phyloP scores from a whole-genome alignment of 768 basidiomycete genomes.

The Russula foetens region DNA sequence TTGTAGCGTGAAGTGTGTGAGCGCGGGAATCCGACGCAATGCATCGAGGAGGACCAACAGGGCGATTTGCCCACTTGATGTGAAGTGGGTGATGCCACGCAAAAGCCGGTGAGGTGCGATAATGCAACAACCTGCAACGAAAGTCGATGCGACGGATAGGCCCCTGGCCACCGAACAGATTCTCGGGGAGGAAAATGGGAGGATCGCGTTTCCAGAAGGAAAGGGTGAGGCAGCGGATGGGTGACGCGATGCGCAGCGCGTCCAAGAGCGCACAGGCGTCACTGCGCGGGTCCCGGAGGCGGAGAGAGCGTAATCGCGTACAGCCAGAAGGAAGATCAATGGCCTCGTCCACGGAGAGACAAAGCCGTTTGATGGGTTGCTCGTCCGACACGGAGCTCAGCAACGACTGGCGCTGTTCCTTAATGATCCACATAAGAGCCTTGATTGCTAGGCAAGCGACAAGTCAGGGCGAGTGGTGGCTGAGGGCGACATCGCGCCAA shows the following conservation, averaged over 20 bases:
- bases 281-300: neutral
- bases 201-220: constrained; percentile 1
- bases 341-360: neutral
- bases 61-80: constrained; percentile 7
- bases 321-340: constrained; percentile 6
- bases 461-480: constrained; percentile 9
- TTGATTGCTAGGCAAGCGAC: constrained; percentile 1
- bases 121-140: neutral
- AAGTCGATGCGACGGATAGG: constrained; percentile 4
- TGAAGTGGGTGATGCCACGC: constrained; percentile 12
- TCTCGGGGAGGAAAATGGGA: neutral
- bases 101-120: constrained; percentile 3
- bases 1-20: constrained; percentile 7
- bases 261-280: constrained; percentile 8
- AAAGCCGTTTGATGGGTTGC: neutral
- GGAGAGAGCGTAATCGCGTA: constrained; percentile 6
- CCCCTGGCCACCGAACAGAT: constrained; percentile 5
- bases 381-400: constrained; percentile 1
- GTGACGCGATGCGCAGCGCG: neutral
- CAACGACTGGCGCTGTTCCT: constrained; percentile 1
- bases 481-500: constrained; percentile 9
- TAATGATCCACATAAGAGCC: constrained; percentile 4
- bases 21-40: constrained; percentile 4
- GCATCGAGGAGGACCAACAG: neutral
- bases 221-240: neutral